Conservation (phyloP, 148 eudicot genomes). For the Vaccinium darrowii region DNA sequence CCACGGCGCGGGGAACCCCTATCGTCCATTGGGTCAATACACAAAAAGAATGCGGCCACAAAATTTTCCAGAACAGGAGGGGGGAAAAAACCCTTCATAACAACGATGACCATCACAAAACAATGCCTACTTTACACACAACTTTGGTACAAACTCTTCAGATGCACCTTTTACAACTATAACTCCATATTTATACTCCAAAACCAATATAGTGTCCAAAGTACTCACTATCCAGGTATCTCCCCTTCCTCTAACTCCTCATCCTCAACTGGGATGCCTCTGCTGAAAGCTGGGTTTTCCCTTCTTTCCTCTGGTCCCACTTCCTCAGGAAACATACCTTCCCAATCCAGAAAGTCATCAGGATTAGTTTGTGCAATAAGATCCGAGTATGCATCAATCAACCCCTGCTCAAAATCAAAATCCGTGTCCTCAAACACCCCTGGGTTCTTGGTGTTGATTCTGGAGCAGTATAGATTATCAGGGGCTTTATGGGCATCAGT, state of each 20-base stretch:
- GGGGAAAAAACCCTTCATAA: not conserved
- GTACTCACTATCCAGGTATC: conserved; percentile 36
- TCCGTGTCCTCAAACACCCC: conserved; percentile 28
- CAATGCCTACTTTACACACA: not conserved
- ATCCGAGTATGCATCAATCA: conserved; percentile 58
- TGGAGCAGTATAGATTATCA: conserved; percentile 6
- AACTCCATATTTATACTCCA: not conserved
- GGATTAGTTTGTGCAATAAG: conserved; percentile 55
- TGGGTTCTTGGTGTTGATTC: conserved; percentile 22
- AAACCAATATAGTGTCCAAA: not conserved
- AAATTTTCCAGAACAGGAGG: not conserved
- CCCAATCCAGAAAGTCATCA: conserved; percentile 61
- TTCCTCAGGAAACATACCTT: conserved; percentile 25
- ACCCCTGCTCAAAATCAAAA: conserved; percentile 63
- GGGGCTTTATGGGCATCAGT: conserved; percentile 2
- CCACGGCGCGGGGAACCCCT: not conserved
- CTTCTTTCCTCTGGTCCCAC: conserved; percentile 7
- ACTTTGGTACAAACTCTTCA: not conserved
- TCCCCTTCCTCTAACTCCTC: conserved; percentile 91
- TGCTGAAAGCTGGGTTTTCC: conserved; percentile 15
- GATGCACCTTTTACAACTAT: not conserved
- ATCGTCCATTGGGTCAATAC: not conserved
- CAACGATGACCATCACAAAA: not conserved
- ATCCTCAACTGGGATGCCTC: conserved; percentile 31
- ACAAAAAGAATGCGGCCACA: not conserved